Evolutionary conservation across 768 basidiomycete genomes (phyloP).

Genomic region (Pulveroboletus sp.): DNA sequence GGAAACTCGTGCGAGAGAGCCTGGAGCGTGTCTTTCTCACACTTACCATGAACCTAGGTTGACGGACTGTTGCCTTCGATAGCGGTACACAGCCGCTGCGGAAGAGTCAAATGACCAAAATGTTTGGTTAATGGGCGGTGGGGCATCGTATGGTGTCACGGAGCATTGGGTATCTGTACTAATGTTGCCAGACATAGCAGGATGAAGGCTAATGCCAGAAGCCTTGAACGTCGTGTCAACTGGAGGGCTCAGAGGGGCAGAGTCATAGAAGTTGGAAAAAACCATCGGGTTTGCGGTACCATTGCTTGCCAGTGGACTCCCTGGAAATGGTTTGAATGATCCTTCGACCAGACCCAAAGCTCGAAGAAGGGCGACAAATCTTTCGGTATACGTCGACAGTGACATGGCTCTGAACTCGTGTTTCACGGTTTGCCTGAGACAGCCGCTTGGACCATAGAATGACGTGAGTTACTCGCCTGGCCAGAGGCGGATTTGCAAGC

Average conservation of each 20-base stretch:
- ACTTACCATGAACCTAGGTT: constrained; percentile 21
- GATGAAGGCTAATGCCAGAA: neutral
- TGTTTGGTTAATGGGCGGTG: constrained; percentile 1
- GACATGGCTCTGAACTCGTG: neutral
- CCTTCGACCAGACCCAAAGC: constrained; percentile 10
- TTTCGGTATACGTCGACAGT: constrained; percentile 4
- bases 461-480: neutral
- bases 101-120: constrained; percentile 16
- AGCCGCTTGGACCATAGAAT: neutral
- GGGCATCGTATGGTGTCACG: constrained; percentile 8
- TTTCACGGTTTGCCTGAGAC: neutral
- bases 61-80: constrained; percentile 20
- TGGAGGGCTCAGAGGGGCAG: neutral
- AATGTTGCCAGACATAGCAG: neutral
- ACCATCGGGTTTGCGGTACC: neutral
- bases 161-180: constrained; percentile 1
- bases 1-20: neutral
- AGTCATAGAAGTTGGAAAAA: neutral
- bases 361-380: constrained; percentile 5
- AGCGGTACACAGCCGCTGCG: constrained; percentile 15
- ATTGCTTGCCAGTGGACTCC: neutral
- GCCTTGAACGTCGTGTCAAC: neutral
- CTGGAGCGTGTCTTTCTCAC: too few relatives aligned
- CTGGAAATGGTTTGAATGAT: constrained; percentile 7
- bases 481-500: constrained; percentile 1